Evolutionary conservation across 129 eudicot genomes (phyloP), one percentile per base, ranked within the genome.

Genomic region (Heracleum sosnowskyi): DNA sequence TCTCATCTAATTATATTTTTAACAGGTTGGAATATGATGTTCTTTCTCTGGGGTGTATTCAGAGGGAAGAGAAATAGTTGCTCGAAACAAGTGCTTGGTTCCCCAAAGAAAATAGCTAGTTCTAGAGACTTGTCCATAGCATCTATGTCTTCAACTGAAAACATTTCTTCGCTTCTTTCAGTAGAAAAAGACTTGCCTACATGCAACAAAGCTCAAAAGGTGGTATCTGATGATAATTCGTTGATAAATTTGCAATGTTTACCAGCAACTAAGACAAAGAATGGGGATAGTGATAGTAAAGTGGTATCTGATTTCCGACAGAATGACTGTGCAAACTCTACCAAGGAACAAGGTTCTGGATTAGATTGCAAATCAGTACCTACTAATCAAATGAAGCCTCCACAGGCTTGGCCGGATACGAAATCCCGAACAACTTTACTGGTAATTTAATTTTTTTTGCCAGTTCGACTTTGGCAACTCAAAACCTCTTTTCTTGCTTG

Each of bases 1-100:
- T 33, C 24, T 31, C 17, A 16, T 42, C 24, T 73, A 40, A 45
- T 20, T 28, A 12, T 8, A 0, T 66, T 46, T 42, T 71, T 75
- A 57, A 76, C 88, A 95, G 99, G 97, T 73, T 95, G 97, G 99
- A 95, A 95, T 87, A 86, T 75, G 88, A 78, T 95, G 81, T 88
- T 80, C 85, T 95, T 86, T 60, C 85, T 95, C 62, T 95, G 99
- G 99, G 97, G 96, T 73, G 96, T 95, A 74, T 92, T 92, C 60
- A 88, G 99, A 91, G 96, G 88, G 81, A 87, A 88, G 87, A 87
- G 84, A 77, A 83, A 33, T 83, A 85, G 78, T 76, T 75, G 87
- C 34, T 66, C 73, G 79, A 86, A 66, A 29, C 87, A 84, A 76
- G 80, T 71, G 79, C 82, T 85, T 81, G 77, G 60, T 68, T 79